These are phyloP conservation scores for Claviceps humidiphila DNA, from an alignment of 2,329 filamentous ascomycete genomes.

Conservation along the genomic window DNA sequence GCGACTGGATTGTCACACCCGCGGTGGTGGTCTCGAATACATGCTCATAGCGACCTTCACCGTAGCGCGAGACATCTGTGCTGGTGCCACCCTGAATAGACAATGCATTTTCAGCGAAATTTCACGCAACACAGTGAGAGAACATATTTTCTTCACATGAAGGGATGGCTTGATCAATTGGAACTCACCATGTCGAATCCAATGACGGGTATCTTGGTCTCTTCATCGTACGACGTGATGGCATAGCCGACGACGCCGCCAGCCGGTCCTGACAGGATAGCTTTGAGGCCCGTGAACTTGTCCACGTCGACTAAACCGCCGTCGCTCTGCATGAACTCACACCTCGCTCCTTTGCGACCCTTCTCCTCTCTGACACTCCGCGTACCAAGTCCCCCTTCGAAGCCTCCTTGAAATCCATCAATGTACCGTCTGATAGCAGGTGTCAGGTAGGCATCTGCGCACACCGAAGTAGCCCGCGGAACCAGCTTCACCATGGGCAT, in stretches of 20 bases:
- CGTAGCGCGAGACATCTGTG: slow-evolving; percentile 62
- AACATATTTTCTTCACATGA: background rate
- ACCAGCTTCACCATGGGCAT: slow-evolving; percentile 32
- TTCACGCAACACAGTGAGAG: background rate
- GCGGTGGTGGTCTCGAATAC: slow-evolving; percentile 65
- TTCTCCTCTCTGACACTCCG: slow-evolving; percentile 56
- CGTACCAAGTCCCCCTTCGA: slow-evolving; percentile 21
- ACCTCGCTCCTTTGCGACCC: slow-evolving; percentile 36
- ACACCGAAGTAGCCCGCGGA: slow-evolving; percentile 29
- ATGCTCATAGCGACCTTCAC: slow-evolving; percentile 24
- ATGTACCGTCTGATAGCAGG: slow-evolving; percentile 24
- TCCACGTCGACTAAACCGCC: slow-evolving; percentile 39
- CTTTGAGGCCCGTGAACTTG: slow-evolving; percentile 54
- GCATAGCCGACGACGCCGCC: slow-evolving; percentile 68
- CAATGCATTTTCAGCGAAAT: background rate
- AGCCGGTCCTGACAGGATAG: slow-evolving; percentile 62
- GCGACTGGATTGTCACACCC: slow-evolving; percentile 64
- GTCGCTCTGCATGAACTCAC: slow-evolving; percentile 60
- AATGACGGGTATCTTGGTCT: slow-evolving; percentile 56
- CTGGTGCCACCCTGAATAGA: slow-evolving; percentile 43
- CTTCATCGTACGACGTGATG: slow-evolving; percentile 55
- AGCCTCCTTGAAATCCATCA: slow-evolving; percentile 21
- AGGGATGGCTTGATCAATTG: background rate
- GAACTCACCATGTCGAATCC: slow-evolving; percentile 50
- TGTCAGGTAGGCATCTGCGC: slow-evolving; percentile 30